Percentiles rank a stretch among this genome's conserved stretches.
Conservation (phyloP, 257 asterid species). For the Ballota nigra region DNA sequence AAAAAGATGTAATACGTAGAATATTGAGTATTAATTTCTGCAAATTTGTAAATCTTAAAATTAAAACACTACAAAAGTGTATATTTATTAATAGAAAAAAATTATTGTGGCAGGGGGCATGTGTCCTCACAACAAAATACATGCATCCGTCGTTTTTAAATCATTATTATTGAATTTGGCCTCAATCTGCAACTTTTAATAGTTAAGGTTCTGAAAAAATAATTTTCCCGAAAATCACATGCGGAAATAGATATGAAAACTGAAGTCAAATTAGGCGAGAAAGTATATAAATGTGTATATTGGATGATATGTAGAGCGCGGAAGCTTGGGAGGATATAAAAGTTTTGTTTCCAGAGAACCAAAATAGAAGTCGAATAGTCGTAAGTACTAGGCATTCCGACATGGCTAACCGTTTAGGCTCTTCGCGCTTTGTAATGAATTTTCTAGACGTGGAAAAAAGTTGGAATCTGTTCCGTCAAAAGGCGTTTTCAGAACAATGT, state of each 20-base stretch:
- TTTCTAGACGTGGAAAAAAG: not conserved
- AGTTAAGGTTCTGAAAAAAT: too few relatives aligned
- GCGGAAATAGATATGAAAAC: not conserved
- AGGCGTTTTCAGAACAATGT: not conserved
- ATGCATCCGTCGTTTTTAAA: too few relatives aligned
- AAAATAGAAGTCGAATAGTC: not conserved
- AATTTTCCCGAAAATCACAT: too few relatives aligned
- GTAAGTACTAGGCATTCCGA: not conserved
- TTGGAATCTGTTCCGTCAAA: not conserved
- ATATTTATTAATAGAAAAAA: too few relatives aligned
- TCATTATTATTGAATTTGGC: too few relatives aligned
- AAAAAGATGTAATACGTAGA: too few relatives aligned
- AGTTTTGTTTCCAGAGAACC: not conserved
- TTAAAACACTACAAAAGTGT: too few relatives aligned
- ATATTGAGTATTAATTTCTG: too few relatives aligned
- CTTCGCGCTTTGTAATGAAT: not conserved
- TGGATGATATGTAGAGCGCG: not conserved
- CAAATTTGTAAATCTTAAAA: too few relatives aligned
- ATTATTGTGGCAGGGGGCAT: too few relatives aligned
- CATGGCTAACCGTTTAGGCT: not conserved
- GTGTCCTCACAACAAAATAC: too few relatives aligned
- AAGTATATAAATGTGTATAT: not conserved
- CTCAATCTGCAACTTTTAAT: too few relatives aligned
- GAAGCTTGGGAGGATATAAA: not conserved
- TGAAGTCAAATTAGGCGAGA: not conserved